Evolutionary conservation across 116 monocot species (phyloP).

Genomic region (Iris pallida): DNA sequence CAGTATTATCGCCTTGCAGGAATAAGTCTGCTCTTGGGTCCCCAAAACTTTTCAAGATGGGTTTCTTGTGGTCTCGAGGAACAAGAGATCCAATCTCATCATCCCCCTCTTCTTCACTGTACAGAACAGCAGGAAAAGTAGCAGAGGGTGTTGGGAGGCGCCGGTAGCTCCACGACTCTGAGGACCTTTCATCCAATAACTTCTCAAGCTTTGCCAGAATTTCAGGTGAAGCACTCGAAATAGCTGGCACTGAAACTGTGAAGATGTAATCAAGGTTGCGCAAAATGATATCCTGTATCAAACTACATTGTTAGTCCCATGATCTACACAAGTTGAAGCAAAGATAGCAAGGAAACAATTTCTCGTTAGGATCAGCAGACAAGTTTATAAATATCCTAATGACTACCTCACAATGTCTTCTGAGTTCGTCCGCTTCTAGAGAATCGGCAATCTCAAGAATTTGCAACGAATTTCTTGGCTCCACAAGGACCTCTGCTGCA

Average conservation of each 20-base stretch:
- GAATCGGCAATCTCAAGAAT: constrained; percentile 95
- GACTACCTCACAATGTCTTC: constrained; percentile 82
- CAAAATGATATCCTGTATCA: constrained; percentile 75
- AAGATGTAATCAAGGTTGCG: constrained; percentile 90
- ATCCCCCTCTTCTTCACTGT: constrained; percentile 60
- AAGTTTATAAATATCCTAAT: not conserved
- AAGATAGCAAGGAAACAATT: not conserved
- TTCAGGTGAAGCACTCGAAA: constrained; percentile 69
- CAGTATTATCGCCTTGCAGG: constrained; percentile 31
- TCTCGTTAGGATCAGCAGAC: not conserved
- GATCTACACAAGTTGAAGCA: not conserved
- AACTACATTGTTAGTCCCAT: constrained; percentile 1
- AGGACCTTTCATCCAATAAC: constrained; percentile 68
- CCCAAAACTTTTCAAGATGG: constrained; percentile 20
- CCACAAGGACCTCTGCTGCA: constrained; percentile 74
- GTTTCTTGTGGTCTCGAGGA: constrained; percentile 27
- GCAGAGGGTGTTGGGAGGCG: constrained; percentile 83
- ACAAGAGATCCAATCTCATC: constrained; percentile 29
- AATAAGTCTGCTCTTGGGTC: constrained; percentile 44
- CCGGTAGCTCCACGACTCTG: constrained; percentile 85
- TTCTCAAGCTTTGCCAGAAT: constrained; percentile 81
- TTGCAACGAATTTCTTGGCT: constrained; percentile 82
- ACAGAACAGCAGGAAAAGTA: constrained; percentile 73
- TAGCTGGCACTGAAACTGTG: constrained; percentile 48
- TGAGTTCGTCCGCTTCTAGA: constrained; percentile 76